Conservation (phyloP, 768 basidiomycete species). For the Gloeostereum incarnatum region DNA sequence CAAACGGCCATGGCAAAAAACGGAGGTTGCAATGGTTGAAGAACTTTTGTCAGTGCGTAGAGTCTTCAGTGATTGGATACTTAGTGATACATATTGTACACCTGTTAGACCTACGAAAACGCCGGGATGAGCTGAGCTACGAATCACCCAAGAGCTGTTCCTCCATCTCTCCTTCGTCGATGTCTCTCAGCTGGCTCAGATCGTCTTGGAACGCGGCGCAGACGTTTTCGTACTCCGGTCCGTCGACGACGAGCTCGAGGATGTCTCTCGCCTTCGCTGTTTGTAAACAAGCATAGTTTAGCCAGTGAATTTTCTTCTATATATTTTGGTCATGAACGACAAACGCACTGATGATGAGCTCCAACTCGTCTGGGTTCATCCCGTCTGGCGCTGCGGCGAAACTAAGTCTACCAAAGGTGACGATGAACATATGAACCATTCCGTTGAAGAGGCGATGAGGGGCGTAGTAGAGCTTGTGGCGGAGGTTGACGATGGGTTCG, state of each 20-base stretch:
- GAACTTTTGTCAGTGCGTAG: constrained; percentile 43
- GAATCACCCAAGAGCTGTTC: constrained; percentile 27
- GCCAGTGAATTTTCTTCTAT: constrained; percentile 4
- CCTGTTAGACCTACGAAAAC: constrained; percentile 4
- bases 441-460: constrained; percentile 49
- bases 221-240: constrained; percentile 58
- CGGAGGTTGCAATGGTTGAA: constrained; percentile 45
- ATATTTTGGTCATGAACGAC: constrained; percentile 1
- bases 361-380: constrained; percentile 36
- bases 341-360: constrained; percentile 36
- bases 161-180: constrained; percentile 55
- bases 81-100: constrained; percentile 1
- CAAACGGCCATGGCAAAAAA: constrained; percentile 24
- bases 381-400: constrained; percentile 61
- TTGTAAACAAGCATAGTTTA: too few species aligned
- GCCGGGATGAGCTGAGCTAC: constrained; percentile 1
- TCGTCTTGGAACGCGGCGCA: constrained; percentile 53
- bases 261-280: constrained; percentile 54
- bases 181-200: constrained; percentile 27
- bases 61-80: constrained; percentile 2
- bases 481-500: constrained; percentile 40
- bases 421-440: constrained; percentile 59
- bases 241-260: constrained; percentile 60
- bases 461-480: constrained; percentile 48
- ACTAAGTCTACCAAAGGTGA: constrained; percentile 69